phyloP scores from a whole-genome alignment of 306 rosid genomes.

The Fragaria nilgerrensis region DNA sequence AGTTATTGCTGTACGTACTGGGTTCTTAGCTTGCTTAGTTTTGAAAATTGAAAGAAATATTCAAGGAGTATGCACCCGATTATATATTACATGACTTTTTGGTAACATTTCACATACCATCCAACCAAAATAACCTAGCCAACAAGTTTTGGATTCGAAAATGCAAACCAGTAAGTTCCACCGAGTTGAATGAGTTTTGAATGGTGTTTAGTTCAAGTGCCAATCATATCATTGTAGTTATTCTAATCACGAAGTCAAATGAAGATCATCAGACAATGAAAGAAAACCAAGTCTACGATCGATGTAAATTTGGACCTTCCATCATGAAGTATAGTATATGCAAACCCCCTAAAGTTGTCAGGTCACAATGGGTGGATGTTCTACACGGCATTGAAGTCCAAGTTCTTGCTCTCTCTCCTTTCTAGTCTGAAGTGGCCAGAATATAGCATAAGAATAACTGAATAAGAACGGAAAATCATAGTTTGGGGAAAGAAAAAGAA shows the following conservation, averaged over 20 bases:
- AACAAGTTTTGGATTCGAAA: background rate
- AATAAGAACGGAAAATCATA: background rate
- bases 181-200: background rate
- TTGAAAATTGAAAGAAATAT: no score
- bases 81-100: background rate
- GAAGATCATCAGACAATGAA: background rate
- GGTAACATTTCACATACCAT: background rate
- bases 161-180: background rate
- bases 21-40: no score
- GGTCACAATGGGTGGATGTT: slow-evolving; percentile 17
- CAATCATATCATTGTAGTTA: background rate
- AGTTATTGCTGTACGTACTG: no score
- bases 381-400: background rate
- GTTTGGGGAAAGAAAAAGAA: no score
- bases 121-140: background rate
- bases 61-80: background rate
- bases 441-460: slow-evolving; percentile 3
- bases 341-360: slow-evolving; percentile 6
- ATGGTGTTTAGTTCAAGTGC: background rate
- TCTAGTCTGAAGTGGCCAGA: background rate
- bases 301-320: slow-evolving; percentile 9
- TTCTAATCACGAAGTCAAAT: background rate
- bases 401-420: slow-evolving; percentile 4
- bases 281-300: background rate
- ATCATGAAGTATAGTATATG: slow-evolving; percentile 1